Conservation (phyloP, 768 basidiomycete genomes). For the Exsudoporus frostii region DNA sequence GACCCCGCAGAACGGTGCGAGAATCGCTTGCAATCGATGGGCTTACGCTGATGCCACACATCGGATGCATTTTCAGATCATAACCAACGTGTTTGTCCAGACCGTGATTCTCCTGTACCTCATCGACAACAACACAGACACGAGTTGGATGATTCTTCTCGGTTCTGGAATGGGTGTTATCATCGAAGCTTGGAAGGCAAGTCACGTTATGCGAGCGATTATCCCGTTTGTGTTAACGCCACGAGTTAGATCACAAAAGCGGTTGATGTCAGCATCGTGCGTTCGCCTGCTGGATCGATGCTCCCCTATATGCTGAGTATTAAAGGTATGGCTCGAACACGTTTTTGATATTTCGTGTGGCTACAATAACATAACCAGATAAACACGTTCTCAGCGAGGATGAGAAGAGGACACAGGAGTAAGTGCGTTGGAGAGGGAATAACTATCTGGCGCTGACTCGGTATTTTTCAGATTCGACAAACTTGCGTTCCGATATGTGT, state of each 20-base stretch:
- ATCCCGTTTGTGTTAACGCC: conserved; percentile 13
- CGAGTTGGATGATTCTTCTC: conserved; percentile 96
- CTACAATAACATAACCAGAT: conserved; percentile 43
- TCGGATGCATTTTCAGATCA: conserved; percentile 43
- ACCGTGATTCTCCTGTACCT: conserved; percentile 87
- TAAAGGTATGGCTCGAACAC: conserved; percentile 53
- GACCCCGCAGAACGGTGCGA: conserved; percentile 51
- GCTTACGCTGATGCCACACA: conserved; percentile 12
- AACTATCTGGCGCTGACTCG: conserved; percentile 7
- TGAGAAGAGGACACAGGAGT: conserved; percentile 98
- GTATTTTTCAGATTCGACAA: conserved; percentile 66
- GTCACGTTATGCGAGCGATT: conserved; percentile 16
- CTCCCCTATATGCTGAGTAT: conserved; percentile 81
- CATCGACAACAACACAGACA: conserved; percentile 92
- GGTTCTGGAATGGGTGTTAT: conserved; percentile 78
- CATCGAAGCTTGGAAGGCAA: conserved; percentile 93
- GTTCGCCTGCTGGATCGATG: conserved; percentile 57
- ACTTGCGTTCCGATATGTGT: conserved; percentile 92
- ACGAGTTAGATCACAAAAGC: conserved; percentile 74
- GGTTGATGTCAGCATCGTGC: conserved; percentile 74
- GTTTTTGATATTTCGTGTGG: conserved; percentile 10
- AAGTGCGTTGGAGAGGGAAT: conserved; percentile 35
- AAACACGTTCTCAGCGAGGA: conserved; percentile 96
- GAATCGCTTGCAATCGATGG: conserved; percentile 6
- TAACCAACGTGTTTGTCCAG: conserved; percentile 95